A percentile compares a stretch with the other conserved stretches of the same genome.
phyloP scores from a whole-genome alignment of 202 grass and related monocot species.

The Eragrostis tef region DNA sequence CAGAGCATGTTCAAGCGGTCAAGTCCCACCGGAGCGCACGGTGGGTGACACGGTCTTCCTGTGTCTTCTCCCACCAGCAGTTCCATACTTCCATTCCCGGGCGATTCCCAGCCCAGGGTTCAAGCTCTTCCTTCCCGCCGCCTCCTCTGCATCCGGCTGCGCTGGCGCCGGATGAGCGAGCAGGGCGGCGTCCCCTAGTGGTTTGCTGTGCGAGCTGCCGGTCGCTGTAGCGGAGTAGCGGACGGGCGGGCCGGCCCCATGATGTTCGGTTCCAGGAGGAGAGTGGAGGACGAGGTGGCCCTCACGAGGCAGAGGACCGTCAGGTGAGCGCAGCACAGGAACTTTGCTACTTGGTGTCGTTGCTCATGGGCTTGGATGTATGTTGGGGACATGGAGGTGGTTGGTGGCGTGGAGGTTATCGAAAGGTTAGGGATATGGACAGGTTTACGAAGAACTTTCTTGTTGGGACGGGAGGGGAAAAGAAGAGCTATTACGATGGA shows the following conservation, averaged over 20 bases:
- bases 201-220: slow-evolving; percentile 6
- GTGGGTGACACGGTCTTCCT: not conserved
- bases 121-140: not conserved
- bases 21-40: not conserved
- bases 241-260: slow-evolving; percentile 45
- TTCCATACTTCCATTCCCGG: not conserved
- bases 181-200: not conserved
- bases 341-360: slow-evolving; percentile 18
- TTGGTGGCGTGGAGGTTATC: slow-evolving; percentile 3
- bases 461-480: not conserved
- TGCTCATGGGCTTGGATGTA: not conserved
- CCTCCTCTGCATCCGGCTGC: not conserved
- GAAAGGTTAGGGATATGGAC: not conserved
- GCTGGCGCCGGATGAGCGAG: slow-evolving; percentile 26
- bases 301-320: slow-evolving; percentile 73
- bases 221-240: slow-evolving; percentile 22
- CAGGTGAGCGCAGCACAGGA: slow-evolving; percentile 58
- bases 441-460: not conserved
- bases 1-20: not conserved
- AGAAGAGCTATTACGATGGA: not conserved
- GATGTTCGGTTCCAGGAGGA: slow-evolving; percentile 80
- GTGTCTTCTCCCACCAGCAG: slow-evolving; percentile 9
- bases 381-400: not conserved
- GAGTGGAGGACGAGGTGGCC: slow-evolving; percentile 66
- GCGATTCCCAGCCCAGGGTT: slow-evolving; percentile 23